Evolutionary conservation across 139 green algal species (phyloP), one percentile per base, ranked within the genome.

Genomic region (Micromonas pusilla): DNA sequence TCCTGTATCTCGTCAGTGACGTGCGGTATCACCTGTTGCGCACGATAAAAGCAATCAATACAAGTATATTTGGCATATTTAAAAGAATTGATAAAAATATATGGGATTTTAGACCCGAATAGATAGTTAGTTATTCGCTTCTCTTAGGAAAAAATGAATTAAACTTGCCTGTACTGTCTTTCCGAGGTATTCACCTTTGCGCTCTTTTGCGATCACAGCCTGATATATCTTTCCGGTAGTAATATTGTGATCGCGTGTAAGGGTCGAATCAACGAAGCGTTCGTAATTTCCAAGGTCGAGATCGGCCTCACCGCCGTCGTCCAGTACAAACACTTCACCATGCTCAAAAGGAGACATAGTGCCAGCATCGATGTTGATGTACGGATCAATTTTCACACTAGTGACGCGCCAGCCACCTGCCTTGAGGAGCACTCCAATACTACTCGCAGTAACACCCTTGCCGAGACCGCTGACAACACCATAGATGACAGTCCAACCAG

Each of bases 321-420:
- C 95, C 36, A 98, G 86, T 53, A 99, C 95, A 81, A 98, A 99
- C 57, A 98, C 95, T 82, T 99, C 95, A 33, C 96, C 96, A 79
- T 99, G 96, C 87, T 99, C 96, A 83, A 99, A 99, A 1, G 96
- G 96, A 1, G 92, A 97, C 96, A 99, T 99, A 2, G 96, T 99
- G 28, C 96, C 96, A 36, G 96, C 96, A 84, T 99, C 96, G 33
- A 90, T 93, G 88, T 99, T 99, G n/a, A 99, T 83, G 79, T 99
- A 99, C 1, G 95, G 96, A 78, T 99, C 93, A 72, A 98, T 97
- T 76, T 99, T 99, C 72, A 99, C 97, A 38, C 86, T 91, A 0
- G 96, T 99, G 25, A 97, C 91, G 13, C 92, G 81, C 67, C 94
- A 89, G 3, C 94, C 95, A 68, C 89, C 94, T n/a, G 91, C 90